Percentiles rank a stretch among this genome's conserved stretches.
Evolutionary conservation across 2,329 filamentous ascomycete species (phyloP).

Genomic region (Claviceps capensis): DNA sequence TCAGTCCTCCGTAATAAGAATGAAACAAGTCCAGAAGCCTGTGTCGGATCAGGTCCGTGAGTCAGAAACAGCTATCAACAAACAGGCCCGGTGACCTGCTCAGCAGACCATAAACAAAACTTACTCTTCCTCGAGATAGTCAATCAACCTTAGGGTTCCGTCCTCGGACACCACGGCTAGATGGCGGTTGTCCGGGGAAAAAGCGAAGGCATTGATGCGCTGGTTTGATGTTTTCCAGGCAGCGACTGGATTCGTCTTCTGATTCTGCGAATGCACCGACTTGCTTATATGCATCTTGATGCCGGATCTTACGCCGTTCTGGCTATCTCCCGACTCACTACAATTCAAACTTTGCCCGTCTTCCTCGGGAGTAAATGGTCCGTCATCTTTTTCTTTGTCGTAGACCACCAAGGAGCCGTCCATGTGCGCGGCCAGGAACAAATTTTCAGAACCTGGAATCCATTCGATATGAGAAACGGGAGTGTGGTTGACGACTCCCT

Average conservation of each 20-base stretch:
- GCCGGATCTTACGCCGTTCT: conserved; percentile 19
- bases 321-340: conserved; percentile 21
- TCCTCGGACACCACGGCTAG: conserved; percentile 87
- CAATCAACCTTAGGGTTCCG: conserved; percentile 75
- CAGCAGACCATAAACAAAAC: conserved; percentile 15
- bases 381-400: conserved; percentile 93
- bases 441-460: conserved; percentile 86
- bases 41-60: conserved; percentile 2
- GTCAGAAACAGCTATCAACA: background rate
- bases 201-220: conserved; percentile 78
- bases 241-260: conserved; percentile 84
- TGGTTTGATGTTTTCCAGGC: conserved; percentile 89
- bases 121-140: conserved; percentile 82
- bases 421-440: conserved; percentile 85
- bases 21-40: conserved; percentile 78
- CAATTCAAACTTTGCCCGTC: conserved; percentile 54
- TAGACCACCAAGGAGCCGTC: conserved; percentile 88
- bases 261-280: conserved; percentile 85
- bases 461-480: conserved; percentile 80
- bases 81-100: background rate
- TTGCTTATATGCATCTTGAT: conserved; percentile 62
- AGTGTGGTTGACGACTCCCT: conserved; percentile 77
- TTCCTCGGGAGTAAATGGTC: conserved; percentile 60
- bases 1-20: conserved; percentile 86
- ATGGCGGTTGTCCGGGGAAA: conserved; percentile 79